phyloP scores from a whole-genome alignment of 371 early-diverging fungal species.

The Mucor mucedo region DNA sequence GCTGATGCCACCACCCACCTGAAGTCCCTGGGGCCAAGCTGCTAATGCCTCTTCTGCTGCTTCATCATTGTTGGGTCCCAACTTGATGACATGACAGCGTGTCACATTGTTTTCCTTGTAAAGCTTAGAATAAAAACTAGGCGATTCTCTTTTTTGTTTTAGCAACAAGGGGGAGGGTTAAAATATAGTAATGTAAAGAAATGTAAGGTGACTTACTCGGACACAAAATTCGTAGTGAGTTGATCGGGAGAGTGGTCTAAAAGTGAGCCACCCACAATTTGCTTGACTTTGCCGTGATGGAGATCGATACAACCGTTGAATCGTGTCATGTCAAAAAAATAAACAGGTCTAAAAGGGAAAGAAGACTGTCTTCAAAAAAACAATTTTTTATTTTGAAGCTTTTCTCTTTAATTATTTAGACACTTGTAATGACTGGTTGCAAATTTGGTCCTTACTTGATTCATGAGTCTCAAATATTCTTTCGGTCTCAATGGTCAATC shows the following conservation, averaged over 20 bases:
- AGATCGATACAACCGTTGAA: constrained; percentile 97
- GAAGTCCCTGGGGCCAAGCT: constrained; percentile 88
- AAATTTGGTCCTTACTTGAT: constrained; percentile 73
- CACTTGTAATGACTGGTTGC: constrained; percentile 18
- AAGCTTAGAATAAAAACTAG: constrained; percentile 80
- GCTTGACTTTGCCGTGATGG: constrained; percentile 96
- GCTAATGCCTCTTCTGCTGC: constrained; percentile 85
- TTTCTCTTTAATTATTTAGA: no score
- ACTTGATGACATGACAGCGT: constrained; percentile 95
- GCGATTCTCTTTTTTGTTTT: constrained; percentile 61
- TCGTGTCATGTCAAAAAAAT: constrained; percentile 49
- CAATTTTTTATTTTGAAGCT: background rate
- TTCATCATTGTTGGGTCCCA: constrained; percentile 87
- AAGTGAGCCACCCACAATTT: constrained; percentile 95
- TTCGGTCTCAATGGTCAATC: constrained; percentile 66
- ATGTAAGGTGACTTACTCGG: constrained; percentile 54
- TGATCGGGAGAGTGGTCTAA: constrained; percentile 66
- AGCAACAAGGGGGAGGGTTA: background rate
- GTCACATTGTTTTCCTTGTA: constrained; percentile 73
- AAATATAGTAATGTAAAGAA: no score
- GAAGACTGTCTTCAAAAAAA: constrained; percentile 2
- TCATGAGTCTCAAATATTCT: constrained; percentile 73
- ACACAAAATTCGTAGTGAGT: constrained; percentile 91
- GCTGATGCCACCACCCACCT: constrained; percentile 96
- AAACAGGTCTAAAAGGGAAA: background rate